Percentiles rank a stretch among this genome's conserved stretches.
These are phyloP conservation scores for Rhizophagus sp. DNA, from an alignment of 192 early-diverging fungal genomes.

Conservation along the genomic window DNA sequence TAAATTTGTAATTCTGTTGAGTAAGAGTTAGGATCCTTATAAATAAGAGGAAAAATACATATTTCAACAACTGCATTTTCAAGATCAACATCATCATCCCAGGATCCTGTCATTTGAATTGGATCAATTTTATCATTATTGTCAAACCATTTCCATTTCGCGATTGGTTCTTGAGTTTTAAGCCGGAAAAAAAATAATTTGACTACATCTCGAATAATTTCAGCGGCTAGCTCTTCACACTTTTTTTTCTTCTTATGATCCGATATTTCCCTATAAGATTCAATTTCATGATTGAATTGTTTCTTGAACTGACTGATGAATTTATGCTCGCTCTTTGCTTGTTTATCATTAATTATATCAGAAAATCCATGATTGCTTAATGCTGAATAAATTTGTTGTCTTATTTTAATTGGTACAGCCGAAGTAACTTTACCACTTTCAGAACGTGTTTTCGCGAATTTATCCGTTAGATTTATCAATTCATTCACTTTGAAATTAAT, in stretches of 20 bases:
- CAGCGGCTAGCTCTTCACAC: not conserved
- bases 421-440: not conserved
- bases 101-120: not conserved
- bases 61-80: not conserved
- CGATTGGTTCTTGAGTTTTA: not conserved
- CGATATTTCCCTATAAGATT: not conserved
- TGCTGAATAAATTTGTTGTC: conserved; percentile 4
- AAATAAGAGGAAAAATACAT: conserved; percentile 1
- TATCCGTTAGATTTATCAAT: not conserved
- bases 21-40: not conserved
- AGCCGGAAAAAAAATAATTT: not conserved
- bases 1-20: not conserved
- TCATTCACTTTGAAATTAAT: not conserved
- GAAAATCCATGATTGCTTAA: not conserved
- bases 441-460: not conserved
- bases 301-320: not conserved
- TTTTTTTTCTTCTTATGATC: not conserved
- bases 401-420: not conserved
- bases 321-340: not conserved
- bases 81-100: not conserved
- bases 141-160: not conserved
- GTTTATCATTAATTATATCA: not conserved
- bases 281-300: not conserved
- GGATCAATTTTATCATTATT: not conserved
- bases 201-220: not conserved